A percentile compares a stretch with the other conserved stretches of the same genome.
These are phyloP conservation scores for Paraphoma sp. DNA, from an alignment of 2,329 filamentous ascomycete species.

Conservation along the genomic window DNA sequence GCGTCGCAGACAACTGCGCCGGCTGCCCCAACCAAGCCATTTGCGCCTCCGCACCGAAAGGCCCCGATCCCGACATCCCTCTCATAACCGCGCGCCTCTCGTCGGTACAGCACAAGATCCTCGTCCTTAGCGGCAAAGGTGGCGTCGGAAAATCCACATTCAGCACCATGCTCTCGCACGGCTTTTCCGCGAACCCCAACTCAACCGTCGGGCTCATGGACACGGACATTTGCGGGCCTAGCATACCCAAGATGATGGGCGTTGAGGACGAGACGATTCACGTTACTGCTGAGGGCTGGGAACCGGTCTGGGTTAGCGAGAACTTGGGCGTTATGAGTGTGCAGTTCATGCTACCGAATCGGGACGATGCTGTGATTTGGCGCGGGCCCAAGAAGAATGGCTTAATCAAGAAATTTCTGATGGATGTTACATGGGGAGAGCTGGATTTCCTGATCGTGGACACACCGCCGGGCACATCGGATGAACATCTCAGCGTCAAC, in stretches of 20 bases:
- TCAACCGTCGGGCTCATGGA: constrained; percentile 94
- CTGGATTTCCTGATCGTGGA: constrained; percentile 93
- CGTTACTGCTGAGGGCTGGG: constrained; percentile 87
- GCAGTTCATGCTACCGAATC: constrained; percentile 95
- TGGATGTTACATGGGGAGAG: constrained; percentile 97
- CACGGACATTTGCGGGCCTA: constrained; percentile 95
- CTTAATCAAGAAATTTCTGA: constrained; percentile 95
- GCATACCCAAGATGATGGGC: constrained; percentile 98
- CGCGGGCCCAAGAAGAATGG: constrained; percentile 98
- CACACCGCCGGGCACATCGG: constrained; percentile 92
- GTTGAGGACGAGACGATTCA: constrained; percentile 94
- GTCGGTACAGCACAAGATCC: constrained; percentile 86
- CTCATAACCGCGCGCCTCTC: constrained; percentile 83
- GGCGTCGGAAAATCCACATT: constrained; percentile 97
- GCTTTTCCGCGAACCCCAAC: constrained; percentile 81
- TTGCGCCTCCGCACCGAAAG: constrained; percentile 92
- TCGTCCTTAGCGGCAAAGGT: constrained; percentile 92
- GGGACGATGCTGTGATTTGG: constrained; percentile 97
- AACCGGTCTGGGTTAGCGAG: constrained; percentile 92
- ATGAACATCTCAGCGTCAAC: constrained; percentile 95
- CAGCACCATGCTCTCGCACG: constrained; percentile 84
- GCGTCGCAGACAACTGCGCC: constrained; percentile 80
- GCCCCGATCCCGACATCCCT: constrained; percentile 92
- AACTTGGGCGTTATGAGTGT: constrained; percentile 97
- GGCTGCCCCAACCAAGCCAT: constrained; percentile 96